Evolutionary conservation across 192 early-diverging fungal species (phyloP).

Genomic region (Umbelopsis vinacea): DNA sequence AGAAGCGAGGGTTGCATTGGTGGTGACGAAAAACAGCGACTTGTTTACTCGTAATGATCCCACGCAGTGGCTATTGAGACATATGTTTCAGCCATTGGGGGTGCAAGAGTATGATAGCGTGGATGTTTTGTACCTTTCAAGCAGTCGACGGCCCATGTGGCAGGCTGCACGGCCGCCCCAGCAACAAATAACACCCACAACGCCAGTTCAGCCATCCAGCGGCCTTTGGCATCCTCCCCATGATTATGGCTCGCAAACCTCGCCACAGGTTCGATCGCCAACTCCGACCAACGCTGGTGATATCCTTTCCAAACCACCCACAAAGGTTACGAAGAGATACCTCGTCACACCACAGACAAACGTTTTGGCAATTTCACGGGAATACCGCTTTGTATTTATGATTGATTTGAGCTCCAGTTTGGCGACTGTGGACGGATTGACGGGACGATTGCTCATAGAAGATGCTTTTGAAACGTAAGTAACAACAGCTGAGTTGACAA

Average conservation of each 20-base stretch:
- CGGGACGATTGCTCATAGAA: constrained; percentile 49
- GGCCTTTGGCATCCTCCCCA: neutral
- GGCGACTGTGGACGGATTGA: constrained; percentile 54
- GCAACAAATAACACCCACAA: neutral
- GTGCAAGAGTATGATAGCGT: constrained; percentile 25
- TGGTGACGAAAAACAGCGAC: constrained; percentile 18
- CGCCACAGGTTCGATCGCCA: constrained; percentile 21
- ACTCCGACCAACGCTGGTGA: constrained; percentile 13
- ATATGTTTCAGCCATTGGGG: constrained; percentile 37
- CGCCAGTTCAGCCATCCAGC: neutral
- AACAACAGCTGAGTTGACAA: too few species aligned
- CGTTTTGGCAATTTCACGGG: constrained; percentile 57
- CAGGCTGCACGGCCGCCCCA: neutral
- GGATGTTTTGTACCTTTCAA: neutral
- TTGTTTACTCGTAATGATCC: constrained; percentile 35
- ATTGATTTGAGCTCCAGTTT: constrained; percentile 74
- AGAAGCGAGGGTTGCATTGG: neutral
- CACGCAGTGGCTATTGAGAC: constrained; percentile 43
- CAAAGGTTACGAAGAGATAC: constrained; percentile 22
- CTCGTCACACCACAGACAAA: constrained; percentile 70
- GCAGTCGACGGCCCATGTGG: constrained; percentile 7
- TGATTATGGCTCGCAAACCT: neutral
- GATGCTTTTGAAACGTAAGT: constrained; percentile 56
- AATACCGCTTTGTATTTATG: constrained; percentile 69
- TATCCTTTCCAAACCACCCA: neutral